Base-by-base conservation (phyloP, 179 eudicot species). In the Beta lomatogona region DNA sequence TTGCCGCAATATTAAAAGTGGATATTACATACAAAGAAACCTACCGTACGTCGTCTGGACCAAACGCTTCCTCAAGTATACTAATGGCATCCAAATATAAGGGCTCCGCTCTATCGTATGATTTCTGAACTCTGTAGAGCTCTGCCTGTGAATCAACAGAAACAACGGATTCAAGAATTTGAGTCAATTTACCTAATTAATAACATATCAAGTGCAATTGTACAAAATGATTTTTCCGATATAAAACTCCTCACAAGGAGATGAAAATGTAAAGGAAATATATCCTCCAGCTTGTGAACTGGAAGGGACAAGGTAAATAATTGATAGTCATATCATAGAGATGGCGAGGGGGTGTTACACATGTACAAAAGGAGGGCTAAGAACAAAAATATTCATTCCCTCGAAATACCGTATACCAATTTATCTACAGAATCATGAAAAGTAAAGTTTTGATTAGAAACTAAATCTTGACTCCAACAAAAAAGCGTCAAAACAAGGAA, bases 41-140 rank as follows among this genome's bases (percentile, higher is more conserved):
- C 10, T 85, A 95, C 99, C 99, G 90, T 80, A 95, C 84, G 80
- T 95, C 99, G 65, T 95, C 92, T 41, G 78, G 73, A 81, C 99
- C 98, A 87, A 84, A 91, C 70, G 93, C 88, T 80, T 91, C 93
- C 87, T 92, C 95, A 54, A 95, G 89, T 85, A 95, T 91, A 65
- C 79, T 84, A 19, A 94, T 87, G 12, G 98, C 97, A 73, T 94
- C 92, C 86, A 89, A 77, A 84, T 95, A 95, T 73, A 95, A 75
- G 77, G 99, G 99, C 87, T 94, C 98, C 52, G 99, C 99, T 86
- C 87, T 90, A 71, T 89, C 92, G 78, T 86, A 95, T 60, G 82
- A 90, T 88, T 90, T 95, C 77, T 77, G 88, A 31, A 94, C 88
- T 86, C 97, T 88, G 77, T 89, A 95, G 19, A 95, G 86, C 89